Evolutionary conservation across 129 eudicot genomes (phyloP).

Genomic region (Artemisia annua): DNA sequence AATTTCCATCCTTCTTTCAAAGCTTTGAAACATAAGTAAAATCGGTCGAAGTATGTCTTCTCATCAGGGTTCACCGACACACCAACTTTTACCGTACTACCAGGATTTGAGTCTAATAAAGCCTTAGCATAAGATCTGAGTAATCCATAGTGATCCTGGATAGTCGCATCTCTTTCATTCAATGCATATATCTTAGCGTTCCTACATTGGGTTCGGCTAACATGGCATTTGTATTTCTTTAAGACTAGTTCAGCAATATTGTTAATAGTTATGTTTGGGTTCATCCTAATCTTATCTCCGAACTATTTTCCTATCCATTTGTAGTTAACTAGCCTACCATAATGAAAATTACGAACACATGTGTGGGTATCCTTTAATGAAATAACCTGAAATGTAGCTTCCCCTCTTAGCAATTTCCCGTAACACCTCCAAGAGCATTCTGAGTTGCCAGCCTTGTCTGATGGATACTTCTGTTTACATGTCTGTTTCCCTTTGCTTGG

Average conservation of each 20-base stretch:
- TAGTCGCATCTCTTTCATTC: background rate
- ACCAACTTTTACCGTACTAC: background rate
- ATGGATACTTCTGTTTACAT: too few relatives aligned
- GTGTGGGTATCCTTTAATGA: too few relatives aligned
- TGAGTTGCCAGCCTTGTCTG: too few relatives aligned
- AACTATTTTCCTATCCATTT: background rate
- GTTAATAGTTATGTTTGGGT: background rate
- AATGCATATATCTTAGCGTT: background rate
- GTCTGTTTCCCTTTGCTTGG: too few relatives aligned
- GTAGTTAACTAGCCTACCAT: background rate
- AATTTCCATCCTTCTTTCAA: background rate
- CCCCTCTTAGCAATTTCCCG: too few relatives aligned
- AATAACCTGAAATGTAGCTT: too few relatives aligned
- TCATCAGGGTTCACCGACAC: background rate
- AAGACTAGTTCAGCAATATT: background rate
- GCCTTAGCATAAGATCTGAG: background rate
- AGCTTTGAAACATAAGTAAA: background rate
- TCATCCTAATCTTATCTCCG: background rate
- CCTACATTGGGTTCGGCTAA: background rate
- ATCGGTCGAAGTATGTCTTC: background rate
- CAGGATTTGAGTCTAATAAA: background rate
- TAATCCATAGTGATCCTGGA: background rate
- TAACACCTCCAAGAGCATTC: too few relatives aligned
- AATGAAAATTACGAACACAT: too few relatives aligned
- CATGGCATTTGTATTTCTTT: background rate